Percentiles rank a stretch among this genome's conserved stretches.
These are phyloP conservation scores for Trichoderma gracile DNA, from an alignment of 2,329 filamentous ascomycete genomes.

Conservation along the genomic window DNA sequence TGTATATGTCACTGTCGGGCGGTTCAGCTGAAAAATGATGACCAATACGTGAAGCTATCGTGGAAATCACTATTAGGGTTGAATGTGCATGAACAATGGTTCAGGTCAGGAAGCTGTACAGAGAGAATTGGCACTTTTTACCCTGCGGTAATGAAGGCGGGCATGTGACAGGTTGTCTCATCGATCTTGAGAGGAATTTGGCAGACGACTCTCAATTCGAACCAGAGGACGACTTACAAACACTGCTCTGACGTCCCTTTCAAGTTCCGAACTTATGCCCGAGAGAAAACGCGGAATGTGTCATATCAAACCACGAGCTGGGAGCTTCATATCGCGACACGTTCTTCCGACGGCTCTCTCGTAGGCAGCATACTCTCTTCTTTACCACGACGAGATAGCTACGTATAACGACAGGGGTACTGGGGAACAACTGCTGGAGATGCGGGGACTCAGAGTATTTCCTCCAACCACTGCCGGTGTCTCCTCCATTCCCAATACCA, in stretches of 20 bases:
- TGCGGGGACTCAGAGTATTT: slow-evolving; percentile 1
- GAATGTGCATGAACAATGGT: neutral
- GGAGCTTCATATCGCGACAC: neutral
- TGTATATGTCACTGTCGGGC: too few relatives aligned
- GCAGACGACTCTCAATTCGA: neutral
- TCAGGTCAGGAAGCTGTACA: neutral
- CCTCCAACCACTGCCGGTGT: neutral
- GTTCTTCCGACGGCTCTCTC: slow-evolving; percentile 17
- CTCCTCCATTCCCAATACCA: neutral
- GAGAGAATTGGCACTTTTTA: neutral
- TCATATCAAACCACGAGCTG: neutral
- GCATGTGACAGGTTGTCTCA: neutral
- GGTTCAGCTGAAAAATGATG: too few relatives aligned
- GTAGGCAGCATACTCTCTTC: neutral
- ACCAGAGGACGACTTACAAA: neutral
- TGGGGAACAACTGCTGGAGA: neutral
- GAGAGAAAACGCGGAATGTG: neutral
- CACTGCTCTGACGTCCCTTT: neutral
- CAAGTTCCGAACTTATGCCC: slow-evolving; percentile 4
- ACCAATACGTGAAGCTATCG: too few relatives aligned
- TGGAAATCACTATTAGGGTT: too few relatives aligned
- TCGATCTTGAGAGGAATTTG: neutral
- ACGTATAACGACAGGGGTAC: neutral
- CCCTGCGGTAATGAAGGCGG: neutral
- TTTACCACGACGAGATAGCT: neutral